phyloP scores from a whole-genome alignment of 1,284 basidiomycete species.

The Rhizoctonia solani region DNA sequence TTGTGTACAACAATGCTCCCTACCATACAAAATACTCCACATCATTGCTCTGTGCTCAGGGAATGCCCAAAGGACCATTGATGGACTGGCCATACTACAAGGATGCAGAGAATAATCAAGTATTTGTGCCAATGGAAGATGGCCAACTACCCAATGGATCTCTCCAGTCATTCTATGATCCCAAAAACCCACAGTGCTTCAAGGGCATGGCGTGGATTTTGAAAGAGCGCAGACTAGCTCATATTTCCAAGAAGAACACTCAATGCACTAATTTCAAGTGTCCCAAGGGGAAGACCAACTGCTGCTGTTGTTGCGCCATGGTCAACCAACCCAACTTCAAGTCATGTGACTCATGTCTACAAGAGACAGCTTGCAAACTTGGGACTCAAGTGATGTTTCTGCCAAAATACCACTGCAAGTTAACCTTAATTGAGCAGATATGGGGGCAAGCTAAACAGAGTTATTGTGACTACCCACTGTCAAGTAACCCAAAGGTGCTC shows the following conservation, averaged over 20 bases:
- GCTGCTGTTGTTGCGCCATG: constrained; percentile 18
- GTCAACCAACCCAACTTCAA: constrained; percentile 30
- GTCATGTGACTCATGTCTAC: constrained; percentile 22
- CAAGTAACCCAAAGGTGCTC: no score
- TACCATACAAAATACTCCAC: constrained; percentile 46
- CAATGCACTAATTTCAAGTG: constrained; percentile 29
- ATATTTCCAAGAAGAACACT: neutral
- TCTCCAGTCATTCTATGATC: neutral
- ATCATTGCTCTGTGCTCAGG: constrained; percentile 44
- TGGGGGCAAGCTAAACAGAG: no score
- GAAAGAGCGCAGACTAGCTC: constrained; percentile 42
- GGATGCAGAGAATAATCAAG: neutral
- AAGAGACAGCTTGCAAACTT: neutral
- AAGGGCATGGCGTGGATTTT: constrained; percentile 48
- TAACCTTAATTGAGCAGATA: no score
- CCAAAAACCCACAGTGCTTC: constrained; percentile 40
- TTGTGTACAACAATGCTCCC: constrained; percentile 49
- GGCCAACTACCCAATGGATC: constrained; percentile 38
- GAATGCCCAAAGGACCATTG: constrained; percentile 44
- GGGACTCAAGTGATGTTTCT: constrained; percentile 30
- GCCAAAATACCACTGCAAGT: no score
- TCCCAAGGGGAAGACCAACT: neutral
- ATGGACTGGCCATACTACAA: neutral
- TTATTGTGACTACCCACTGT: no score
- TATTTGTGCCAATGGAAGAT: constrained; percentile 41